A percentile compares a stretch with the other conserved stretches of the same genome.
phyloP scores from a whole-genome alignment of 1,139 yeast species.

The Geotrichum reessii region DNA sequence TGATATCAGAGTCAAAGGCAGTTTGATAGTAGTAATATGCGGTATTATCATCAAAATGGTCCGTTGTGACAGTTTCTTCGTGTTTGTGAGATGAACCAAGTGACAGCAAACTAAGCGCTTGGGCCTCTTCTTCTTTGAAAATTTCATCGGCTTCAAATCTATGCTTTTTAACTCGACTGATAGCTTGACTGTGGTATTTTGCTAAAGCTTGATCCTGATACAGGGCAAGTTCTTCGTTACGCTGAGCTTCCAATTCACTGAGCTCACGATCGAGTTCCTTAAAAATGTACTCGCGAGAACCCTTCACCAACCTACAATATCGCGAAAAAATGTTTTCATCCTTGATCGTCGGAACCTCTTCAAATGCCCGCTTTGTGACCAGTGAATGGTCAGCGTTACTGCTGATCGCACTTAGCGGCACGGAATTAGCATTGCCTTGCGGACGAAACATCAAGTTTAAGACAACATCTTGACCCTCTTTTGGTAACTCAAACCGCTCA shows the following conservation, averaged over 20 bases:
- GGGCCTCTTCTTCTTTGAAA: constrained; percentile 3
- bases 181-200: constrained; percentile 9
- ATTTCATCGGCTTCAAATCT: constrained; percentile 2
- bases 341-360: constrained; percentile 25
- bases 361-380: constrained; percentile 15
- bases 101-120: not conserved
- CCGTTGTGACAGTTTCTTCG: not conserved
- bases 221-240: constrained; percentile 10
- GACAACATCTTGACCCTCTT: constrained; percentile 52
- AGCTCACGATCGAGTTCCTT: constrained; percentile 56
- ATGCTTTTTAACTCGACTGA: constrained; percentile 1
- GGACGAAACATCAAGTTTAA: constrained; percentile 71
- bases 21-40: constrained; percentile 67
- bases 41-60: constrained; percentile 32
- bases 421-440: constrained; percentile 47
- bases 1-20: constrained; percentile 58
- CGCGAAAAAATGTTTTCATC: constrained; percentile 34
- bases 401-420: constrained; percentile 44
- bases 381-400: constrained; percentile 19
- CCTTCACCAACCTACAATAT: constrained; percentile 60
- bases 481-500: constrained; percentile 56
- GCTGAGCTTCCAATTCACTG: constrained; percentile 37
- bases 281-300: constrained; percentile 49
- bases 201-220: constrained; percentile 11
- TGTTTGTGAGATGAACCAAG: not conserved